Evolutionary conservation across 139 green algal genomes (phyloP).

Genomic region (Microglena sp.): DNA sequence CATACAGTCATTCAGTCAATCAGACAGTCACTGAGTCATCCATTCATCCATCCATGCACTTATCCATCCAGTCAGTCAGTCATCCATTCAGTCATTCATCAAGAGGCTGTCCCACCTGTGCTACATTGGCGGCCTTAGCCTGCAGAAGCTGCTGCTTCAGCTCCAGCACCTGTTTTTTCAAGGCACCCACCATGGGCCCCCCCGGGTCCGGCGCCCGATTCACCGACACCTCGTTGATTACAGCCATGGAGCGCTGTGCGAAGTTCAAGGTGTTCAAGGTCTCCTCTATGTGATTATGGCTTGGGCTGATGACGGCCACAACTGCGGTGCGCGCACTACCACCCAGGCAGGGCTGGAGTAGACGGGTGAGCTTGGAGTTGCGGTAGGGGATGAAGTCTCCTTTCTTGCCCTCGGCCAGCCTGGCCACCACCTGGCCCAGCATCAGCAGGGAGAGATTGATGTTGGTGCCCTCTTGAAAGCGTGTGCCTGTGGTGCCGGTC

Average conservation of each 20-base stretch:
- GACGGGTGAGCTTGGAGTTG: conserved; percentile 56
- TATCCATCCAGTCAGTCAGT: too few relatives aligned
- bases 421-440: conserved; percentile 38
- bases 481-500: conserved; percentile 18
- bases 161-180: too few relatives aligned
- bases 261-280: conserved; percentile 29
- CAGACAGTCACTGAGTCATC: too few relatives aligned
- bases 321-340: conserved; percentile 34
- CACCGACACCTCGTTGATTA: conserved; percentile 30
- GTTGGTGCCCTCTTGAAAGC: conserved; percentile 32
- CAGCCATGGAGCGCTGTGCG: conserved; percentile 21
- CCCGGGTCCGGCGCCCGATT: too few relatives aligned
- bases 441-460: conserved; percentile 47
- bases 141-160: too few relatives aligned
- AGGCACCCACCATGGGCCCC: too few relatives aligned
- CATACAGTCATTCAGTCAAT: too few relatives aligned
- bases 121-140: too few relatives aligned
- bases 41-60: too few relatives aligned
- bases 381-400: conserved; percentile 51
- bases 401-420: conserved; percentile 17
- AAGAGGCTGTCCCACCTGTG: too few relatives aligned
- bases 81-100: too few relatives aligned
- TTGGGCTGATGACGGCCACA: conserved; percentile 30
- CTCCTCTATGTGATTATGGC: conserved; percentile 19
- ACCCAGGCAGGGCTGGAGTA: conserved; percentile 42